Conservation (phyloP, 1,284 basidiomycete genomes). For the Takashimella koratensis region DNA sequence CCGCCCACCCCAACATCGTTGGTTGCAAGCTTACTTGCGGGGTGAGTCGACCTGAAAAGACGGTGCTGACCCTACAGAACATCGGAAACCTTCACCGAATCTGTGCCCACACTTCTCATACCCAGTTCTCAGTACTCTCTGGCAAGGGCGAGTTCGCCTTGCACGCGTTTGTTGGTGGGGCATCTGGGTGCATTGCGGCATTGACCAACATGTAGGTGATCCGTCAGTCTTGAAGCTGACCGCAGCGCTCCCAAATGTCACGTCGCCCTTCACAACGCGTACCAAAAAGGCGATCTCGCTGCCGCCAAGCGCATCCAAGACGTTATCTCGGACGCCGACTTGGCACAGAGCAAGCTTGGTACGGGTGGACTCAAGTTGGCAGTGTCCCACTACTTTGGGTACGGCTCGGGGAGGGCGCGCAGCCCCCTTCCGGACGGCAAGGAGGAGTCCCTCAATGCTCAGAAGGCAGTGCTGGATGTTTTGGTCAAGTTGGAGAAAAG, state of each 20-base stretch:
- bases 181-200: constrained; percentile 11
- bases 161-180: constrained; percentile 15
- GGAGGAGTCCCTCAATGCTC: constrained; percentile 3
- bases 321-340: constrained; percentile 21
- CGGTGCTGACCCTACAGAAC: constrained; percentile 15
- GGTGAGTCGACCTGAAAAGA: constrained; percentile 4
- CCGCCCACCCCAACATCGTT: constrained; percentile 15
- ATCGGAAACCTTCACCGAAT: constrained; percentile 25
- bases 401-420: constrained; percentile 14
- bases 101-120: constrained; percentile 8
- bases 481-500: too few relatives aligned
- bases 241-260: constrained; percentile 14
- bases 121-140: constrained; percentile 11
- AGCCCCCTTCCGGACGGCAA: constrained; percentile 13
- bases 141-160: constrained; percentile 18
- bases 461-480: too few relatives aligned
- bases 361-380: constrained; percentile 18
- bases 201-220: constrained; percentile 16
- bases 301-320: constrained; percentile 24
- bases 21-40: constrained; percentile 18
- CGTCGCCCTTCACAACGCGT: constrained; percentile 26
- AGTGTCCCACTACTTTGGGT: constrained; percentile 13
- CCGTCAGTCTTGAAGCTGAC: too few relatives aligned
- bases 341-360: constrained; percentile 16
- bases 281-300: constrained; percentile 13